phyloP scores from a whole-genome alignment of 192 early-diverging fungal genomes.

The Coemansia sp. region DNA sequence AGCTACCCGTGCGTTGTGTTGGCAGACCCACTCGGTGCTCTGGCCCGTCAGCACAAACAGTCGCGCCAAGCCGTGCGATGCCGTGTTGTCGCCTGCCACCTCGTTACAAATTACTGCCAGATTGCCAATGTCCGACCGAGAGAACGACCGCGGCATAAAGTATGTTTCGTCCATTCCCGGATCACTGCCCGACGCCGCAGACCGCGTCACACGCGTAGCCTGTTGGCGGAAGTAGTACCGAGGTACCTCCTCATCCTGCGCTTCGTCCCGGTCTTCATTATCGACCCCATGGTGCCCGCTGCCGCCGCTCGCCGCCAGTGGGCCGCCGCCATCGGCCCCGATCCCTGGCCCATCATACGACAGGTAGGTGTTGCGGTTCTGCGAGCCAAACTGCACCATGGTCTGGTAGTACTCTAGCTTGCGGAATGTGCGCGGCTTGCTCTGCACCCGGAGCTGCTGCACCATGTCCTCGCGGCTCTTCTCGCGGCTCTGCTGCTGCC shows the following conservation, averaged over 20 bases:
- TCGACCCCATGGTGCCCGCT: conserved; percentile 14
- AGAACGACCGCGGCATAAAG: conserved; percentile 2
- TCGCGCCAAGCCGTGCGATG: conserved; percentile 19
- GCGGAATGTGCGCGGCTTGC: conserved; percentile 30
- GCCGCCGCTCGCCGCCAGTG: neutral
- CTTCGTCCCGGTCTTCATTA: conserved; percentile 24
- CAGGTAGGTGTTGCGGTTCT: conserved; percentile 24
- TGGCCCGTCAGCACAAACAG: conserved; percentile 27
- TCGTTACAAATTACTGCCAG: conserved; percentile 12
- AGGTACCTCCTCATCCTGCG: conserved; percentile 29
- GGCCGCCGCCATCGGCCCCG: neutral
- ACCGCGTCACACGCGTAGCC: neutral
- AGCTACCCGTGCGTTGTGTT: conserved; percentile 27
- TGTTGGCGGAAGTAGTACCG: conserved; percentile 41
- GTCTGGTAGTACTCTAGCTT: conserved; percentile 27
- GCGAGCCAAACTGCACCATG: conserved; percentile 32
- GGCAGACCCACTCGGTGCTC: conserved; percentile 22
- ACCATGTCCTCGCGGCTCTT: conserved; percentile 27
- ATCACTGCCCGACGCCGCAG: conserved; percentile 6
- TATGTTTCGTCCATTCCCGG: conserved; percentile 1
- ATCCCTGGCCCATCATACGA: conserved; percentile 2
- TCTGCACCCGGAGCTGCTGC: conserved; percentile 29
- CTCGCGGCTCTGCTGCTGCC: conserved; percentile 4
- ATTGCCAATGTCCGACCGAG: conserved; percentile 26
- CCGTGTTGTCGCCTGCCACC: conserved; percentile 16